Conservation (phyloP, 129 eudicot genomes). For the Ambrosia trifida region DNA sequence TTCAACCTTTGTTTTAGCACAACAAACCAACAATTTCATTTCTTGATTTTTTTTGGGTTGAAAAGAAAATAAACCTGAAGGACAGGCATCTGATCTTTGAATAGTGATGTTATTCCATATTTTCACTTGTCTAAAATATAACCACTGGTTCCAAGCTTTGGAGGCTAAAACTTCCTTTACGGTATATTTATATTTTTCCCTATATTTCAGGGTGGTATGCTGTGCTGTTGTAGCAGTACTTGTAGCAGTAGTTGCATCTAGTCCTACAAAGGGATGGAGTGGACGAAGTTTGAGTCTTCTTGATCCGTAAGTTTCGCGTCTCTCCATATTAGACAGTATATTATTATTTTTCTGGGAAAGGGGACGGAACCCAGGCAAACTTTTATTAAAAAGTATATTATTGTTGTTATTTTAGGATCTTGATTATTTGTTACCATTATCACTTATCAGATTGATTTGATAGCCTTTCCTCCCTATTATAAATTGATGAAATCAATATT, state of each 20-base stretch:
- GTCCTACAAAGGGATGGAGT: constrained; percentile 99
- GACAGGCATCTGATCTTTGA: neutral
- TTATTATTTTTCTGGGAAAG: neutral
- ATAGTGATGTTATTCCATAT: constrained; percentile 12
- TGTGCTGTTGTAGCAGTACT: constrained; percentile 80
- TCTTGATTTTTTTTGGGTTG: neutral
- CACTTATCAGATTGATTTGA: neutral
- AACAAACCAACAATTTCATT: constrained; percentile 1
- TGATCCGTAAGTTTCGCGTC: constrained; percentile 76
- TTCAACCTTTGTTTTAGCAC: constrained; percentile 20
- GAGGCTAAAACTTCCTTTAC: constrained; percentile 5
- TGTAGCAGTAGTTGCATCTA: constrained; percentile 91
- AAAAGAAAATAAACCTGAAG: neutral
- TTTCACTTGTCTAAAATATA: constrained; percentile 7
- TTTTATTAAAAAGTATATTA: neutral
- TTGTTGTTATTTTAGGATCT: neutral
- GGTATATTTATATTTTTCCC: neutral
- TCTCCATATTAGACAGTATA: neutral
- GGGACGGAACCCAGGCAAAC: no score
- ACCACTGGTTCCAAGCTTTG: neutral
- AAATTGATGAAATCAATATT: constrained; percentile 4
- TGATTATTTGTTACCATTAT: neutral
- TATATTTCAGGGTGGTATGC: constrained; percentile 68
- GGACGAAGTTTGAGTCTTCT: constrained; percentile 97
- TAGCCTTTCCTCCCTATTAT: neutral